Base-by-base conservation (phyloP, 352 stramenopile genomes). In the Phytophthora colocasiae region DNA sequence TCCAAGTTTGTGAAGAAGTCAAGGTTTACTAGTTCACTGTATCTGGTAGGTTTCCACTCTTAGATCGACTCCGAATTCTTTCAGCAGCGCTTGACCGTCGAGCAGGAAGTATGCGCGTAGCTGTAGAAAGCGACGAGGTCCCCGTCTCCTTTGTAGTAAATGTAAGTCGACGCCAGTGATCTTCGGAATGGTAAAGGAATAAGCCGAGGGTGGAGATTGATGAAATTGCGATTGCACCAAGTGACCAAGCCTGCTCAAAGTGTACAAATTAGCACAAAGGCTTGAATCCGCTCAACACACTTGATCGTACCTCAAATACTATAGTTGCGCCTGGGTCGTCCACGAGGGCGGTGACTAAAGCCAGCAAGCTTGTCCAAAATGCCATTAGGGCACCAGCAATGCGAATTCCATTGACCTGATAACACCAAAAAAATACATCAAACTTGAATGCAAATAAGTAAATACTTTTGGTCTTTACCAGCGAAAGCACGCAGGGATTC, bases 161-260 rank as follows among this genome's bases (percentile, higher is more conserved):
- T 2, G 31, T 65, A 29, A 87, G 41, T 3, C 58, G 72, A 24
- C 73, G 72, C 83, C 81, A 88, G 58, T 88, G 87, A 5, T 85
- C 63, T 40, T 90, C 78, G 1, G 59, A 77, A 55, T 87, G 69
- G 38, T 82, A 78, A 5, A 90, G 60, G 46, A 86, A 44, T 10
- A 91, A 50, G 17, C 66, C 58, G 1, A 73, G 77, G 22, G 79
- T 49, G 1, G 75, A 73, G 27, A 79, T 57, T 3, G 70, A 50
- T 1, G 75, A 78, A 17, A 91, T 67, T 1, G 69, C 77, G 51
- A 90, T 82, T n/a, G 60, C 66, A 6, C 81, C 83, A 2, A 92
- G 54, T 3, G 73, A 87, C 83, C 83, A 92, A 15, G 73, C 61
- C 81, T 90, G 50, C 17, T 10, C 1, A 58, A 50, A 31, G 31